Percentiles rank a stretch among this genome's conserved stretches.
These are phyloP conservation scores for Citrus hindsii DNA, from an alignment of 345 rosid genomes.

Conservation along the genomic window DNA sequence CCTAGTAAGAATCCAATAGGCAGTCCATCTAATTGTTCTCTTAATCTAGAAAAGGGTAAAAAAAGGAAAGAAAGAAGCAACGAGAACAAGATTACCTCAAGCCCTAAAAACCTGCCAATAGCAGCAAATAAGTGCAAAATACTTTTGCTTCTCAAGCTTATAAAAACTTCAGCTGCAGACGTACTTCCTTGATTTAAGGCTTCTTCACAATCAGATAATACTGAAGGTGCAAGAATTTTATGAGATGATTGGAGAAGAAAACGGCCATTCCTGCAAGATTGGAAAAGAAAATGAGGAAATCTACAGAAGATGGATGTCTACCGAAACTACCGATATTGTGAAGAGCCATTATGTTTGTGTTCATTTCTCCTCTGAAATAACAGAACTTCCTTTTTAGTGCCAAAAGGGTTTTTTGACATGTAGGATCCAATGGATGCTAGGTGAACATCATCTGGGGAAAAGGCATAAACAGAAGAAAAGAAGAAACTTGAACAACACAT, in stretches of 20 bases:
- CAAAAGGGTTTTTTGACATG: neutral
- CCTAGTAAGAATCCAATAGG: neutral
- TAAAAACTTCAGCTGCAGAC: slow-evolving; percentile 76
- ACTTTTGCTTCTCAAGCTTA: slow-evolving; percentile 84
- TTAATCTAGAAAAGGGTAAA: neutral
- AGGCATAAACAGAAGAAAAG: neutral
- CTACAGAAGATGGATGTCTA: neutral
- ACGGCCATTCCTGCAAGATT: slow-evolving; percentile 73
- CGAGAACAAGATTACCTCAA: slow-evolving; percentile 51
- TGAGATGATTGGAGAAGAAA: slow-evolving; percentile 76
- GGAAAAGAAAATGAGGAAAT: slow-evolving; percentile 13
- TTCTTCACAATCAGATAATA: slow-evolving; percentile 77
- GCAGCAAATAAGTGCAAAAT: slow-evolving; percentile 81
- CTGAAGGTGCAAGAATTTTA: slow-evolving; percentile 55
- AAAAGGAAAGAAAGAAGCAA: neutral
- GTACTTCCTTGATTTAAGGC: slow-evolving; percentile 85
- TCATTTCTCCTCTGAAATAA: neutral
- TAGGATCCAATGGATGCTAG: neutral
- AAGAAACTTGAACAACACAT: neutral
- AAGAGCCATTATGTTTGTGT: neutral
- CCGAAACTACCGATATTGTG: neutral
- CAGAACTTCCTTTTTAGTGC: neutral
- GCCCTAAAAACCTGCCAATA: slow-evolving; percentile 90
- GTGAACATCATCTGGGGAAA: neutral
- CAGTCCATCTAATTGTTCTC: neutral